Evolutionary conservation across 768 basidiomycete species (phyloP).

Genomic region (Leccinellum rugosiceps): DNA sequence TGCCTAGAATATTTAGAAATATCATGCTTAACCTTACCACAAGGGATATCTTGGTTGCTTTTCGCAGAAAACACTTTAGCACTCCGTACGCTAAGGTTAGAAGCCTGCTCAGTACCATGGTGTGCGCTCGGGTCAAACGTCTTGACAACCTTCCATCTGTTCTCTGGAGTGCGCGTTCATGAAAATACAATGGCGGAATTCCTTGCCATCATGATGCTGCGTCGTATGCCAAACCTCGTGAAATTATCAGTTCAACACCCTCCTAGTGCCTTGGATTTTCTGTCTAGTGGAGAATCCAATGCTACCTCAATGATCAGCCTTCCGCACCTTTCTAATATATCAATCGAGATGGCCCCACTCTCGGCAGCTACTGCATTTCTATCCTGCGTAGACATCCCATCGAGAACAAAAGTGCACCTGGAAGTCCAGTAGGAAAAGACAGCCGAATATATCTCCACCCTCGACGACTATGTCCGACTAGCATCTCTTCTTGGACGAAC

Average conservation of each 20-base stretch:
- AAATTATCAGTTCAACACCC: not conserved
- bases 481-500: not conserved
- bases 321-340: not conserved
- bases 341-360: not conserved
- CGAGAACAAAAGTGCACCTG: not conserved
- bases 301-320: not conserved
- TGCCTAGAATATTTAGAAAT: not conserved
- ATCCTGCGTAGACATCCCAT: not conserved
- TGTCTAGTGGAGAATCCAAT: not conserved
- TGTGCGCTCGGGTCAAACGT: not conserved
- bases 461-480: rapidly evolving
- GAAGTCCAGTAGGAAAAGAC: not conserved
- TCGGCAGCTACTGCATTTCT: not conserved
- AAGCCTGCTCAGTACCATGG: not conserved
- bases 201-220: not conserved
- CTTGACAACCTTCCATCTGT: not conserved
- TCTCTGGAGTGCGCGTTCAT: rapidly evolving
- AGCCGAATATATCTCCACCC: not conserved
- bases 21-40: rapidly evolving
- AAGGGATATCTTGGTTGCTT: not conserved
- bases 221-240: not conserved
- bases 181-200: not conserved
- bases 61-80: not conserved
- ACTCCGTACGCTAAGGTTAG: not conserved
- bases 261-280: not conserved